phyloP scores from a whole-genome alignment of 2,329 filamentous ascomycete species.

The Mariannaea elegans region DNA sequence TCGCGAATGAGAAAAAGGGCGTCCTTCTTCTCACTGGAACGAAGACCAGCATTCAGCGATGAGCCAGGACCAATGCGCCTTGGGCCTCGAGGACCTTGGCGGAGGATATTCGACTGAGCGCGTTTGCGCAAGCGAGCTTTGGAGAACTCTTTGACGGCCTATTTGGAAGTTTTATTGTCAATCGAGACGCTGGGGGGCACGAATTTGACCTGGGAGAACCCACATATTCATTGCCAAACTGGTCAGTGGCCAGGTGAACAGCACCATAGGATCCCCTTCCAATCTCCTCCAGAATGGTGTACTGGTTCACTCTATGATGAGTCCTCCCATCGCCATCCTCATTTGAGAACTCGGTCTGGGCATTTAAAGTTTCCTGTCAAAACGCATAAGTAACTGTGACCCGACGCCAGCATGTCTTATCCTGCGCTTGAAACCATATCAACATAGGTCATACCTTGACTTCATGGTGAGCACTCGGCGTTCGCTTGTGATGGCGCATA shows the following conservation, averaged over 20 bases:
- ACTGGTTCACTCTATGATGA: conserved; percentile 93
- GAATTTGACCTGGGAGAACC: conserved; percentile 45
- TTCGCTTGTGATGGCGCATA: conserved; percentile 65
- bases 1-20: conserved; percentile 89
- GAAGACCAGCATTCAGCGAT: conserved; percentile 40
- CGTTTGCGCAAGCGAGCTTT: conserved; percentile 90
- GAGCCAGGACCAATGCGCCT: conserved; percentile 40
- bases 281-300: conserved; percentile 92
- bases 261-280: conserved; percentile 96
- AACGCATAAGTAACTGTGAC: conserved; percentile 18
- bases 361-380: conserved; percentile 86
- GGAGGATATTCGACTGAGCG: conserved; percentile 87
- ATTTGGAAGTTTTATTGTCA: conserved; percentile 32
- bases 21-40: conserved; percentile 68
- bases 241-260: conserved; percentile 89
- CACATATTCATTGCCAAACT: conserved; percentile 93
- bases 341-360: conserved; percentile 84
- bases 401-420: not conserved
- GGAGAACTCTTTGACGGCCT: conserved; percentile 98
- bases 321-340: conserved; percentile 83
- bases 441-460: conserved; percentile 58
- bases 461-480: conserved; percentile 65
- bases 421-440: not conserved
- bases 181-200: conserved; percentile 9
- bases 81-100: conserved; percentile 52